Base-by-base conservation (phyloP, 192 early-diverging fungal genomes). In the Obelidium mucronatum region DNA sequence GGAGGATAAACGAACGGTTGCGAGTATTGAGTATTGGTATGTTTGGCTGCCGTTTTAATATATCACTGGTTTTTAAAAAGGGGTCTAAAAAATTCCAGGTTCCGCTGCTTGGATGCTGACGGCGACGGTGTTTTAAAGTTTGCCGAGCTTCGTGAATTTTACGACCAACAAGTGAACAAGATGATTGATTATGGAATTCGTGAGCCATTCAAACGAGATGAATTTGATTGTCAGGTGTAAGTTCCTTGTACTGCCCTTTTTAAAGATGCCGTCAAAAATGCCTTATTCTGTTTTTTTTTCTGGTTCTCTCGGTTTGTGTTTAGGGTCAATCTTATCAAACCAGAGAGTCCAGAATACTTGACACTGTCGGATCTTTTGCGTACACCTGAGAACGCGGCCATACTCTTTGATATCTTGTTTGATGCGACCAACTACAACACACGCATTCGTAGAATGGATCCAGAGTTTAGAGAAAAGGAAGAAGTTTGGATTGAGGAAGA, bases 31-130 rank as follows among this genome's bases (percentile, higher is more conserved):
- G 75, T 92, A 92, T 83, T 97, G 96, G 96, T 76, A 58, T 69
- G 63, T 39, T 26, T 75, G 1, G 2, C 1, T 40, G 2, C 6
- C 13, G n/a, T n/a, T n/a, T n/a, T n/a, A n/a, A n/a, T n/a, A n/a
- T n/a, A n/a, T n/a, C n/a, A n/a, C n/a, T n/a, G n/a, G n/a, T n/a
- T n/a, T n/a, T n/a, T n/a, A n/a, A n/a, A n/a, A n/a, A n/a, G n/a
- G n/a, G n/a, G n/a, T n/a, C n/a, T n/a, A n/a, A n/a, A 19, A 24
- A n/a, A 19, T 34, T 35, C 4, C 34, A 76, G 75, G 75, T 98
- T 98, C 85, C 88, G 94, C 65, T 95, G 93, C 70, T 85, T 98
- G 80, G 97, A 98, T 78, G 77, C 91, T 17, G 96, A 98, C 78
- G 93, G 92, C 11, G 95, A 97, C 78, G 97, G 97, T 17, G 74